Base-by-base conservation (phyloP, 2,329 filamentous ascomycete genomes). In the Septoria linicola region DNA sequence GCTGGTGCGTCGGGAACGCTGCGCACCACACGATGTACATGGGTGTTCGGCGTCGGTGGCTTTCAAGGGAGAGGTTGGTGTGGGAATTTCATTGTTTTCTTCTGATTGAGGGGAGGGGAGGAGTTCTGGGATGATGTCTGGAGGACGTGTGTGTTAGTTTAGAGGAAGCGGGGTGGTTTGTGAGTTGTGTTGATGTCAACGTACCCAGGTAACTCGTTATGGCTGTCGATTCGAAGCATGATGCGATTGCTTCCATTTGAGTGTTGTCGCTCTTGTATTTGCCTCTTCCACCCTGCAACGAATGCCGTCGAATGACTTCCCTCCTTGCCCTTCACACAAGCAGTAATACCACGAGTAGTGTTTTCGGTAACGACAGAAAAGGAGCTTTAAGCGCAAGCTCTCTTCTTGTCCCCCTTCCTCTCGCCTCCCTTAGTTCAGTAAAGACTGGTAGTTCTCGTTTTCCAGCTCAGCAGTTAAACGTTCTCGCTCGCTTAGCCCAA, bases 111-210 rank as follows among this genome's bases (percentile, higher is more conserved):
- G 32, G 2, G 43, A 27, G 1, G 43, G 25, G 20, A 58, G 37
- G 41, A 58, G 48, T 19, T 58, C 55, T 14, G 49, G 42, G 25
- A 58, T 23, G 17, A 58, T 47, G 39, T 58, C 55, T 58, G 19
- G 32, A 8, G 16, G 19, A 2, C 4, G 6, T 25, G 3, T 13
- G 7, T 11, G 37, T 42, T 17, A 27, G n/a, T 30, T 30, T 31
- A n/a, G n/a, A n/a, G n/a, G n/a, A n/a, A n/a, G n/a, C n/a, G n/a
- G n/a, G n/a, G 2, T 14, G 10, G 11, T 23, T 20, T 11, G 3
- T 10, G 23, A 17, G 14, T 27, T 14, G 8, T 2, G 5, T 16
- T 25, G 3, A 10, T 7, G 11, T 11, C 13, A 23, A 41, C 46
- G n/a, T 34, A 49, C 46, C 46, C 27, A 49, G 16, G 4, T 49